Evolutionary conservation across 805 yeast species (phyloP).

Genomic region (Teunomyces lycoperdinae): DNA sequence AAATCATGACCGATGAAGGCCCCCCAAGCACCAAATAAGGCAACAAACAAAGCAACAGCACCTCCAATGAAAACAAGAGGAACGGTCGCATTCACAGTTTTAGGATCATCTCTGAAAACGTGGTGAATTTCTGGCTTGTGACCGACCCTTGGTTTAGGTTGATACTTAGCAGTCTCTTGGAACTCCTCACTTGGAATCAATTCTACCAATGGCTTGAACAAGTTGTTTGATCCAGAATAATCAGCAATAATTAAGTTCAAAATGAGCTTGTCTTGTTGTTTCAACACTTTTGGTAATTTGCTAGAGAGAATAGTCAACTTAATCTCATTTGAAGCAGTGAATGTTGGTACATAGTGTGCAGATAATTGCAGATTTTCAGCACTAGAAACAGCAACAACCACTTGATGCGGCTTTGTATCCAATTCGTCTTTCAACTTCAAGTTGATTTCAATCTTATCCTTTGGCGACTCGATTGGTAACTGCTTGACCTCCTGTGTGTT

Average conservation of each 20-base stretch:
- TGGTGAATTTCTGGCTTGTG: constrained; percentile 62
- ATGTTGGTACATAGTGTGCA: constrained; percentile 30
- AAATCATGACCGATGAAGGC: constrained; percentile 24
- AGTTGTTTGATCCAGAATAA: constrained; percentile 15
- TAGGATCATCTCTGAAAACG: constrained; percentile 53
- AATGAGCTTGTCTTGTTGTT: constrained; percentile 27
- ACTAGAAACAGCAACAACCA: constrained; percentile 28
- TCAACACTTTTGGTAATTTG: constrained; percentile 36
- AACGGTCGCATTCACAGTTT: constrained; percentile 48
- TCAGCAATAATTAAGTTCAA: constrained; percentile 34
- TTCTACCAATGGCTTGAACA: constrained; percentile 27
- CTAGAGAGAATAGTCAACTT: constrained; percentile 22
- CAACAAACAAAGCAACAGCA: constrained; percentile 40
- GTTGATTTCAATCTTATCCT: constrained; percentile 29
- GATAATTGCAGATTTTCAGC: constrained; percentile 28
- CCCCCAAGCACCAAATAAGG: constrained; percentile 46
- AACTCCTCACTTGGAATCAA: constrained; percentile 29
- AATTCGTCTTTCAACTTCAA: constrained; percentile 21
- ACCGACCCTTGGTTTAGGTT: constrained; percentile 37
- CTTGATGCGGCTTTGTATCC: constrained; percentile 31
- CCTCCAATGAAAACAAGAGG: constrained; percentile 50
- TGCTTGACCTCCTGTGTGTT: constrained; percentile 29
- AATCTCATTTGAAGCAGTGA: constrained; percentile 17
- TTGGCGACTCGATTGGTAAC: constrained; percentile 27
- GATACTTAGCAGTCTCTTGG: constrained; percentile 19